Percentiles rank a stretch among this genome's conserved stretches.
Evolutionary conservation across 2,329 filamentous ascomycete species (phyloP).

Genomic region (Alternaria sp.): DNA sequence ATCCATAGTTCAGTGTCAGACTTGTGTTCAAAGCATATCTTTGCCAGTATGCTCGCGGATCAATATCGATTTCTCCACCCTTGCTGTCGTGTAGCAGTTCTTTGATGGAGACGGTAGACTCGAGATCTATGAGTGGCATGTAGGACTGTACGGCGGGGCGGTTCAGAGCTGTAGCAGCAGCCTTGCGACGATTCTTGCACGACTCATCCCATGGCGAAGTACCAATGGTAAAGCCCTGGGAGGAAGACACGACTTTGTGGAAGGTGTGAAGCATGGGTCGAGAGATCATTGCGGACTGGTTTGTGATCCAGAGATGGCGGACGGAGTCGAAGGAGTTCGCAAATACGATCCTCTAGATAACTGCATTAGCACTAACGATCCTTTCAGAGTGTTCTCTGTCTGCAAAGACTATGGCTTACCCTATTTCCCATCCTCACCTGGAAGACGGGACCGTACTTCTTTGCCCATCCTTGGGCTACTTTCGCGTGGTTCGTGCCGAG

Average conservation of each 20-base stretch:
- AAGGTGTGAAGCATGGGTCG: slow-evolving; percentile 83
- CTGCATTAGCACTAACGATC: slow-evolving; percentile 6
- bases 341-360: slow-evolving; percentile 70
- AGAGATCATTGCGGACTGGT: slow-evolving; percentile 80
- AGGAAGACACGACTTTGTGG: slow-evolving; percentile 78
- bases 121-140: slow-evolving; percentile 83
- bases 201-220: slow-evolving; percentile 86
- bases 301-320: slow-evolving; percentile 77
- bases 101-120: slow-evolving; percentile 74
- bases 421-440: slow-evolving; percentile 69
- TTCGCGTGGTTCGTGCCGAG: slow-evolving; percentile 58
- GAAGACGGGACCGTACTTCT: slow-evolving; percentile 61
- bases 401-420: slow-evolving; percentile 50
- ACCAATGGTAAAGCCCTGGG: slow-evolving; percentile 82
- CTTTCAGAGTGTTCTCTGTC: neutral
- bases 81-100: slow-evolving; percentile 73
- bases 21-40: slow-evolving; percentile 80
- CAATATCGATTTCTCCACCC: slow-evolving; percentile 69
- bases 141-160: slow-evolving; percentile 78
- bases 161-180: slow-evolving; percentile 80
- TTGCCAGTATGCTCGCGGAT: slow-evolving; percentile 77
- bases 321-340: slow-evolving; percentile 81
- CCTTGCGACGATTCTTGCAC: slow-evolving; percentile 78
- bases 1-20: slow-evolving; percentile 80
- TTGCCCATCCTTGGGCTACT: slow-evolving; percentile 56